Base-by-base conservation (phyloP, 2,329 filamentous ascomycete genomes). In the Dactylellina leptospora region DNA sequence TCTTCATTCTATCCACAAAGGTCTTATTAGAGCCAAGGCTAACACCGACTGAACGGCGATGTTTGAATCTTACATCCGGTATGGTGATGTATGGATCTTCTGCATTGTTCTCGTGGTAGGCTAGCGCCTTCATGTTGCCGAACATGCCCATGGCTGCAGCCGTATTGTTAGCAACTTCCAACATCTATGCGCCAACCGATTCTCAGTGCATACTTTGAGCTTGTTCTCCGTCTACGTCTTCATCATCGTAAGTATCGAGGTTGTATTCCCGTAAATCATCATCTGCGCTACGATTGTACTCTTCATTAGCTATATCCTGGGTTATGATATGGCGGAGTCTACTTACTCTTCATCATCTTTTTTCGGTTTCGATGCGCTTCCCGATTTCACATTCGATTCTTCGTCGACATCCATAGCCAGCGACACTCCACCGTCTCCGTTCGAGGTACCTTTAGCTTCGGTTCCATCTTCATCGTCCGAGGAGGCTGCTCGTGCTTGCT, bases 31-130 rank as follows among this genome's bases (percentile, higher is more conserved):
- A n/a, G n/a, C n/a, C n/a, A n/a, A n/a, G n/a, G n/a, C n/a, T n/a
- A n/a, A n/a, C n/a, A n/a, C n/a, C n/a, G n/a, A n/a, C n/a, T n/a
- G 13, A 27, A 16, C 11, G 8, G 51, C 20, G 42, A 28, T n/a
- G 16, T 22, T 11, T 30, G 22, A 36, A 28, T 22, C 58, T 33
- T 61, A 74, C 85, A 75, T 88, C 87, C 71, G 91, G 85, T 78
- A 99, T 85, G 45, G 93, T 96, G 78, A 99, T 95, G 81, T 99
- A 99, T 0, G 95, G 95, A 78, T 99, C 95, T 59, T 96, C 91
- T 78, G 93, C 90, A 81, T 96, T 95, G 73, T 91, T 92, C 76
- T 93, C 88, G 82, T 99, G 93, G 81, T 97, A 99, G 11, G 92
- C 90, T 23, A 99, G 84, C 27, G 91, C 93, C 81, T 95, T 96